Conservation (phyloP, 192 early-diverging fungal genomes). For the Coemansia sp. region DNA sequence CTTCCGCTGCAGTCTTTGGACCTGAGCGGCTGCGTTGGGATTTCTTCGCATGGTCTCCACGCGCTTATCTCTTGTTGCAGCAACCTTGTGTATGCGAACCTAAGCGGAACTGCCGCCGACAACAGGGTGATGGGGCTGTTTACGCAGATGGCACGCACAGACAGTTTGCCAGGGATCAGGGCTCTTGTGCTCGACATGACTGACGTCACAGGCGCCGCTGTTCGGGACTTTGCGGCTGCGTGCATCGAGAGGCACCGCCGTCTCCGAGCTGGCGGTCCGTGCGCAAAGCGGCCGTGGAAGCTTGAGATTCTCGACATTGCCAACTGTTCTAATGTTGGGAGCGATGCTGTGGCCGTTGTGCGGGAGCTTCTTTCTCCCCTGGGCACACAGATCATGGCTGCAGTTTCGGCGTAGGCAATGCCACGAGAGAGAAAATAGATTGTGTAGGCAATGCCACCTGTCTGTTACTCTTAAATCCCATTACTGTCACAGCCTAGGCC, state of each 20-base stretch:
- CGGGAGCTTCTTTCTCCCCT: constrained; percentile 36
- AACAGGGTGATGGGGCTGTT: constrained; percentile 28
- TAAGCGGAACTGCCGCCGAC: constrained; percentile 30
- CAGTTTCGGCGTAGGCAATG: constrained; percentile 2
- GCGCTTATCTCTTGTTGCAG: constrained; percentile 24
- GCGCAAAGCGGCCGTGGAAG: constrained; percentile 15
- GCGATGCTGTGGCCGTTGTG: constrained; percentile 37
- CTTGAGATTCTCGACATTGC: constrained; percentile 39
- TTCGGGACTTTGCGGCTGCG: constrained; percentile 40
- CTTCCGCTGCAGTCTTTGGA: constrained; percentile 33
- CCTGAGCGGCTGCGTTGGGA: constrained; percentile 32
- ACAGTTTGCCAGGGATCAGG: constrained; percentile 14
- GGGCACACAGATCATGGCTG: constrained; percentile 22
- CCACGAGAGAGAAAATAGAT: background rate
- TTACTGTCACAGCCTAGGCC: background rate
- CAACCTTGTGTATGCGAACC: constrained; percentile 33
- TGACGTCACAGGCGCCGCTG: constrained; percentile 33
- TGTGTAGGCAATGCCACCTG: background rate
- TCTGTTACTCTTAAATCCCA: background rate
- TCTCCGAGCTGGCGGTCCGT: background rate
- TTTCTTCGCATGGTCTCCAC: constrained; percentile 15
- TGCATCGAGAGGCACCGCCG: constrained; percentile 30
- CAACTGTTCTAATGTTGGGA: constrained; percentile 30
- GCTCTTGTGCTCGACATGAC: constrained; percentile 34
- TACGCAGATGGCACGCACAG: constrained; percentile 6